Evolutionary conservation across 176 grass and related monocot species (phyloP), one percentile per base, ranked within the genome.

Genomic region (Pontederia crassipes): DNA sequence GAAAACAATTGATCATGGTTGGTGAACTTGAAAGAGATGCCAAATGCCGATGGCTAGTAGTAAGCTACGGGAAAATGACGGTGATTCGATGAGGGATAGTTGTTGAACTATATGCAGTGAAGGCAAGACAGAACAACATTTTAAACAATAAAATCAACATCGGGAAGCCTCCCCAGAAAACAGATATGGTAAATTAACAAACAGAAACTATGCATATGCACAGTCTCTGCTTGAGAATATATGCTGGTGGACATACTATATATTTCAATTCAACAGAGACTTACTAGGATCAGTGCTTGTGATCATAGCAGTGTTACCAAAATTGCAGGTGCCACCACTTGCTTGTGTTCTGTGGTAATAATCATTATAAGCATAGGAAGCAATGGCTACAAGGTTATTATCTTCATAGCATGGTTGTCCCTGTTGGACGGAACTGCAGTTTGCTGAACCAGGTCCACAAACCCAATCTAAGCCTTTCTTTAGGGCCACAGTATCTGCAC

Each of bases 401-500:
- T 81, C 68, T 65, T 85, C 72, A 81, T 89, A 98, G 74, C 93
- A 98, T 12, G 82, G 77, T 47, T 92, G 79, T 10, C 87, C 87
- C 55, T 81, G 84, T 70, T 98, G 93, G 82, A 98, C 78, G 24
- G 76, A 84, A 66, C 79, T 92, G 63, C 93, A 98, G 63, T 98
- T 98, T 78, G 87, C 93, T 2, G 87, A 85, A 59, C 93, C 93
- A 69, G 93, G 77, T n/a, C 93, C 93, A 70, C 93, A 98, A 64
- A 84, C 93, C 93, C 93, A 98, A 72, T 98, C 87, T 77, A 98
- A 83, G 46, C 93, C 83, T 85, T 85, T 79, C 72, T 92, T 98
- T 64, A 98, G 59, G 58, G 81, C 64, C 72, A 72, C 78, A 50
- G 61, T 35, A 12, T 88, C 28, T 45, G 84, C 84, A 68, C 46